Evolutionary conservation across 129 eudicot genomes (phyloP), one percentile per base, ranked within the genome.

Genomic region (Apium graveolens): DNA sequence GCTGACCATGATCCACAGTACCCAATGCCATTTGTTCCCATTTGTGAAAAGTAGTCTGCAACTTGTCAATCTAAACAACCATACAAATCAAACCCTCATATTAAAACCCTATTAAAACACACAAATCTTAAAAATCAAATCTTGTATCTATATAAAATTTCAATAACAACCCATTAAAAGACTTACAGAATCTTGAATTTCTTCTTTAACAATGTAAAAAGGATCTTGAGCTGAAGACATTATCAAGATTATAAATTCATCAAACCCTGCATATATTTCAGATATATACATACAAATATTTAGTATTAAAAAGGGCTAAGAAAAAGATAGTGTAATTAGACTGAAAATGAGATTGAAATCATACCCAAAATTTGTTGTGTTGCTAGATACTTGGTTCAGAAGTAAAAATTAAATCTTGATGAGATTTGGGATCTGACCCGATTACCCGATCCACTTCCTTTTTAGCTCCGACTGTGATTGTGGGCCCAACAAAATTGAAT

Each of bases 171-270:
- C 57, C 57, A 49, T 0, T 0, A 5, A 18, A n/a, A 20, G 77
- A 83, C 97, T 91, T 83, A 91, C 97, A 62, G 97, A 88, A 45
- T 91, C 94, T 81, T 91, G 97, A 80, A 89, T 87, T 83, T 91
- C 97, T 80, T 89, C 97, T 82, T 89, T 91, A 5, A 91, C 97
- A 73, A 91, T 89, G 82, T 91, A 87, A 78, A 91, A 89, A 26
- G 97, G 97, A 80, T 91, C 97, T 76, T 91, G 94, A 79, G 94
- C 97, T 42, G 97, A 91, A 66, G 97, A 89, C 97, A 89, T 91
- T 32, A 18, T 51, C 76, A 69, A 48, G 45, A 8, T 51, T 51
- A 32, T 62, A 10, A 11, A 35, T 27, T 21, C 43, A 51, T 51
- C 44, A 21, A 76, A 29, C 79, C 65, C 79, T 76, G 35, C 38